Conservation (phyloP, 805 yeast species). For the Yamadazyma sp. region DNA sequence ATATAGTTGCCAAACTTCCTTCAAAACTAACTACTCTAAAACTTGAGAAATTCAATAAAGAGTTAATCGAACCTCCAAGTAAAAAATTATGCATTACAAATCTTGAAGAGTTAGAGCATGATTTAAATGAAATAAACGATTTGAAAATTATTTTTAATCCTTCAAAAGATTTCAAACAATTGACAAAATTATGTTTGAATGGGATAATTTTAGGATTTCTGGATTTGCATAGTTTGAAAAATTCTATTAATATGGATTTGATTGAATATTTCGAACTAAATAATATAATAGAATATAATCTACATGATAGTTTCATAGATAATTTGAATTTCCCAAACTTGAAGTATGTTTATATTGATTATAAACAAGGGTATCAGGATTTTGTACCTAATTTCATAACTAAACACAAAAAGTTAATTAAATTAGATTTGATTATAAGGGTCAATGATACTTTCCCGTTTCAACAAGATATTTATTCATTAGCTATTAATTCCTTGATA, state of each 20-base stretch:
- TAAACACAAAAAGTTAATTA: conserved; percentile 17
- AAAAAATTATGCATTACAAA: background rate
- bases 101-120: conserved; percentile 7
- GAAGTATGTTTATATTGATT: conserved; percentile 33
- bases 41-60: conserved; percentile 20
- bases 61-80: conserved; percentile 10
- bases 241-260: conserved; percentile 1
- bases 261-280: conserved; percentile 28
- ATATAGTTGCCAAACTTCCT: background rate
- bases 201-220: conserved; percentile 4
- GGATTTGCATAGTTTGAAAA: conserved; percentile 12
- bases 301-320: conserved; percentile 15
- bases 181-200: conserved; percentile 1
- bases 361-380: conserved; percentile 40
- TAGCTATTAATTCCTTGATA: conserved; percentile 10
- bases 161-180: background rate
- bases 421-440: conserved; percentile 40
- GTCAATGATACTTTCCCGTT: conserved; percentile 29
- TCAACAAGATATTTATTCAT: conserved; percentile 15
- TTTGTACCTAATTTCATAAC: conserved; percentile 34
- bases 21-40: conserved; percentile 4
- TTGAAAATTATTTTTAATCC: conserved; percentile 3
- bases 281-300: conserved; percentile 35
- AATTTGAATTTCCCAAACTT: conserved; percentile 18
- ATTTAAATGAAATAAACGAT: conserved; percentile 7